Base-by-base conservation (phyloP, 2,329 filamentous ascomycete species). In the Elsinoe perseae region DNA sequence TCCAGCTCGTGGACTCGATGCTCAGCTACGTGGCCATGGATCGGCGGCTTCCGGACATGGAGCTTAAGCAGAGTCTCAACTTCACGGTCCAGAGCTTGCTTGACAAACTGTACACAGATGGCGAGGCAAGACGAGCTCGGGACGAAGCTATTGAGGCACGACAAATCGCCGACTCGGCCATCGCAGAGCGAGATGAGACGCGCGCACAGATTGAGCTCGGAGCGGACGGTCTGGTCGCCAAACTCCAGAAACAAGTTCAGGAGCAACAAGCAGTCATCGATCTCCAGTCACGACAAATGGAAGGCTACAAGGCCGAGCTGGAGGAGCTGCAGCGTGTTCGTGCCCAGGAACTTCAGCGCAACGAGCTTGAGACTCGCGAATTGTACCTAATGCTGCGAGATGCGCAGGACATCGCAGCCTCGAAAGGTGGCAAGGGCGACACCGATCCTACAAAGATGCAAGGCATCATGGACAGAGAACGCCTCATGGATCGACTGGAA, bases 11-110 rank as follows among this genome's bases (percentile, higher is more conserved):
- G 25, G 93, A 98, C 72, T 86, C 89, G n/a, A 97, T 97, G 90
- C 83, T 98, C 62, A 95, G 90, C 72, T 97, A 97, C 71, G 92
- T 98, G 60, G 92, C 92, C 64, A 98, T 98, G 92, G 93, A 98
- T 71, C 83, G 93, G 67, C 82, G 93, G 61, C 73, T 97, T 61
- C 93, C 93, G 36, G 92, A 98, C 71, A 92, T 97, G 84, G 93
- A 98, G 70, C 81, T 98, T 58, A 96, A 96, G 75, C 92, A 97
- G 71, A 95, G 90, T 67, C 81, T 98, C 62, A 96, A 95, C 70
- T 97, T 97, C 66, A 96, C 92, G 0, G 93, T 98, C 8, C 93
- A 97, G 73, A 95, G 83, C 70, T 78, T 98, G 63, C 78, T 98
- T 60, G 93, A 97, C 74, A 95, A 95, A 73, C 78, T 98, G 54